Conservation (phyloP, 257 asterid species). For the Avicennia marina region DNA sequence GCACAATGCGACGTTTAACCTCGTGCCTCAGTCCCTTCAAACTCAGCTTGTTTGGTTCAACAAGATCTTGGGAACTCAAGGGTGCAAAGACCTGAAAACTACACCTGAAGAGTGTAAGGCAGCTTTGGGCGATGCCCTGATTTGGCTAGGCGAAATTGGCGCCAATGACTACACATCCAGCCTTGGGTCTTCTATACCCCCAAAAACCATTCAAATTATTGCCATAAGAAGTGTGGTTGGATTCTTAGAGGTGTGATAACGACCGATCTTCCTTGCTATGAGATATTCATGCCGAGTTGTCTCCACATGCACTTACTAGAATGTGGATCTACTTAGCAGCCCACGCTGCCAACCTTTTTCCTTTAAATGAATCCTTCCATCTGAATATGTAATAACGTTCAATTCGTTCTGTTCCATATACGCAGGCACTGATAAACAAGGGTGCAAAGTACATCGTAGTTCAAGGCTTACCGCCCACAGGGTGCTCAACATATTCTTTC, state of each 20-base stretch:
- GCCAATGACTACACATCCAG: conserved; percentile 70
- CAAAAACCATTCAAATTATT: conserved; percentile 44
- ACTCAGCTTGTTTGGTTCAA: conserved; percentile 51
- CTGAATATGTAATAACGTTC: no score
- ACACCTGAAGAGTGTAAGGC: conserved; percentile 25
- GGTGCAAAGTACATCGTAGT: conserved; percentile 79
- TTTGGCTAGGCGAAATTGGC: conserved; percentile 64
- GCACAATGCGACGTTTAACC: conserved; percentile 36
- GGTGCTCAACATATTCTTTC: conserved; percentile 68
- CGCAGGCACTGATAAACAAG: conserved; percentile 53
- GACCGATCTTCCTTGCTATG: no score
- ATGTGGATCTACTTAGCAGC: no score
- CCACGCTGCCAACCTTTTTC: no score
- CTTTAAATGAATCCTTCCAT: no score
- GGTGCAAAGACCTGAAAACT: conserved; percentile 19
- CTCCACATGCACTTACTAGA: no score
- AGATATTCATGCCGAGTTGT: no score
- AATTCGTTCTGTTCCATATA: no score
- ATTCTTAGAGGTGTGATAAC: conserved; percentile 77
- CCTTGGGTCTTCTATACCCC: conserved; percentile 43
- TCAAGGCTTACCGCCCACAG: conserved; percentile 88
- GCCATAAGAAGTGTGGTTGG: conserved; percentile 41
- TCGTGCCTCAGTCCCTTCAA: conserved; percentile 37
- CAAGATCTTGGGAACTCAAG: conserved; percentile 15
- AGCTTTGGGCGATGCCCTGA: conserved; percentile 32